Evolutionary conservation across 768 basidiomycete species (phyloP).

Genomic region (Leccinum variicolor): DNA sequence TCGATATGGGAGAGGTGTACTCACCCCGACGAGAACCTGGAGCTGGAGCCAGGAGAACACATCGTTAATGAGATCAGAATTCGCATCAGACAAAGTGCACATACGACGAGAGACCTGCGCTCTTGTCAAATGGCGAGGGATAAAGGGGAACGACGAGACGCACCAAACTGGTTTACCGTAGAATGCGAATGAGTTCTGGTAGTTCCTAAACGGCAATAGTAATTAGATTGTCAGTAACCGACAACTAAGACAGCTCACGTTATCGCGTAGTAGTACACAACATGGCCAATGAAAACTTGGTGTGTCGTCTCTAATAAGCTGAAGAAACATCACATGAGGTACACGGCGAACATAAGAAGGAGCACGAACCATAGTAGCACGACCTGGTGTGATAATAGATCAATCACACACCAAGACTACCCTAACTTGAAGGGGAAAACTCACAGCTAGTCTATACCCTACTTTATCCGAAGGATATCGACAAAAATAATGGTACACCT

Average conservation of each 20-base stretch:
- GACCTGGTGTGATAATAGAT: slow-evolving; percentile 24
- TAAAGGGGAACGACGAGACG: slow-evolving; percentile 5
- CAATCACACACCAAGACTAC: neutral
- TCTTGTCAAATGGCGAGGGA: slow-evolving; percentile 15
- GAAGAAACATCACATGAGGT: neutral
- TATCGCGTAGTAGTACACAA: slow-evolving; percentile 52
- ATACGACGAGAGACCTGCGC: slow-evolving; percentile 48
- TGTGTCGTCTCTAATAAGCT: slow-evolving; percentile 49
- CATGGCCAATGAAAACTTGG: slow-evolving; percentile 49
- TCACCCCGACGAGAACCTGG: slow-evolving; percentile 42
- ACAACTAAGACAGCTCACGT: slow-evolving; percentile 36
- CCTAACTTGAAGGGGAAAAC: slow-evolving; percentile 22
- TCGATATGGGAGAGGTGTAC: slow-evolving; percentile 3
- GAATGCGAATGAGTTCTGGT: slow-evolving; percentile 34
- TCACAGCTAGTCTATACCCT: slow-evolving; percentile 20
- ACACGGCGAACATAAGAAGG: neutral
- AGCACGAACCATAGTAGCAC: slow-evolving; percentile 29
- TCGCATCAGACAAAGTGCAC: slow-evolving; percentile 16
- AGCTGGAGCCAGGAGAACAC: slow-evolving; percentile 33
- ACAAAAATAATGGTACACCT: neutral
- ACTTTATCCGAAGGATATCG: neutral
- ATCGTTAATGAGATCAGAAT: slow-evolving; percentile 3
- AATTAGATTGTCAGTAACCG: slow-evolving; percentile 3
- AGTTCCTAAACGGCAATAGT: slow-evolving; percentile 35
- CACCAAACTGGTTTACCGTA: slow-evolving; percentile 44